phyloP scores from a whole-genome alignment of 1,284 basidiomycete genomes.

The Leccinum pachyderme region DNA sequence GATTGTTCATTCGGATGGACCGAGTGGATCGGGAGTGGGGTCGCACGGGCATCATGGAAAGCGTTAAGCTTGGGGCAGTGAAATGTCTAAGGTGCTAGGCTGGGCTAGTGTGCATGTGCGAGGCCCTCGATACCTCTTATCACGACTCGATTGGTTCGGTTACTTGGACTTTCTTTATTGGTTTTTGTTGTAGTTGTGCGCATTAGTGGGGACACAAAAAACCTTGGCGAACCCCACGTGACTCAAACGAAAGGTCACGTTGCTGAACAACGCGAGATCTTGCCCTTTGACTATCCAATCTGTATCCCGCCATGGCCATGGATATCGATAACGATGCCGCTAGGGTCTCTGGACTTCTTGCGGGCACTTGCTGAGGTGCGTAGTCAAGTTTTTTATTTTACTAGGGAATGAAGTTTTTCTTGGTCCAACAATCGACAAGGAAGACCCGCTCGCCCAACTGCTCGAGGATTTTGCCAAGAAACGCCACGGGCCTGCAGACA shows the following conservation, averaged over 20 bases:
- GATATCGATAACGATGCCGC: neutral
- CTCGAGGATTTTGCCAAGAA: neutral
- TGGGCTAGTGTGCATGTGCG: no score
- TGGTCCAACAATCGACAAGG: neutral
- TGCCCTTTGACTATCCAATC: no score
- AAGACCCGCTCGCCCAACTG: neutral
- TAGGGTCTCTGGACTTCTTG: neutral
- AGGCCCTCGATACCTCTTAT: neutral
- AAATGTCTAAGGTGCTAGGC: neutral
- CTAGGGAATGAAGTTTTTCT: neutral
- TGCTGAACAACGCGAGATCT: no score
- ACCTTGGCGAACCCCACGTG: no score
- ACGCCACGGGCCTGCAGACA: neutral
- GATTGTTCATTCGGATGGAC: slow-evolving; percentile 14
- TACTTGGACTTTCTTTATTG: neutral
- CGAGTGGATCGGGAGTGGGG: neutral
- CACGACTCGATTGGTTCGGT: neutral
- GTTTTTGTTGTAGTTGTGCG: neutral
- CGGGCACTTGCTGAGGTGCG: neutral
- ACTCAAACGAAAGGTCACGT: no score
- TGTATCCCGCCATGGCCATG: neutral
- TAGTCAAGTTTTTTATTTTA: neutral
- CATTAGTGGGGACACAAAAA: no score
- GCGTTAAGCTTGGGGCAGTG: neutral
- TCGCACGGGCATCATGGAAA: neutral